Evolutionary conservation across 495 filamentous ascomycete genomes (phyloP).

Genomic region (Entonaema liquescens): DNA sequence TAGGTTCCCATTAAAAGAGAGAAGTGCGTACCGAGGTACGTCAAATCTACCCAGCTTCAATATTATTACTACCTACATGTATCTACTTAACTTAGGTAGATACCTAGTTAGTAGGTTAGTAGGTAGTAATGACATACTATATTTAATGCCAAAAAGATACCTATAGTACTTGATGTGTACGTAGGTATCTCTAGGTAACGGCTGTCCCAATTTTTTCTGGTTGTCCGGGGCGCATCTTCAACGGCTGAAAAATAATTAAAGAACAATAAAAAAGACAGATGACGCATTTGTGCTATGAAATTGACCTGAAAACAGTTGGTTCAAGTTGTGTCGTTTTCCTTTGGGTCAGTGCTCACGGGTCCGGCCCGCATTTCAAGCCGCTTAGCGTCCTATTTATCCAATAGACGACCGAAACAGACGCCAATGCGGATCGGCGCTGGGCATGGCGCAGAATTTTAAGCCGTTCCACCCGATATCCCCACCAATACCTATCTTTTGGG

Average conservation of each 20-base stretch:
- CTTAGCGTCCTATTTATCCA: conserved; percentile 17
- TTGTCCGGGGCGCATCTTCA: not conserved
- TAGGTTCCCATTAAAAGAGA: no score
- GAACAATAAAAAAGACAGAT: conserved; percentile 23
- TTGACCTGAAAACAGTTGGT: conserved; percentile 20
- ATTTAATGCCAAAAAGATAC: no score
- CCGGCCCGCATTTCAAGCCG: conserved; percentile 21
- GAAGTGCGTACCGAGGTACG: no score
- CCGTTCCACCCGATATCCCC: conserved; percentile 27
- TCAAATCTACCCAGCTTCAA: not conserved
- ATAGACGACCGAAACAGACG: conserved; percentile 16
- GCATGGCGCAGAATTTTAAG: conserved; percentile 9
- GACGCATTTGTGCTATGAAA: conserved; percentile 22
- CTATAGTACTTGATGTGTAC: not conserved
- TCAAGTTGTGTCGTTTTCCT: not conserved
- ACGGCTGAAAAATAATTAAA: conserved; percentile 9
- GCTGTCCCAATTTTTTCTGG: not conserved
- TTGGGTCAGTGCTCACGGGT: conserved; percentile 8
- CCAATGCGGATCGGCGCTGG: conserved; percentile 22
- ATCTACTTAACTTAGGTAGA: no score
- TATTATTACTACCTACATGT: no score
- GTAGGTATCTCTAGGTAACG: not conserved
- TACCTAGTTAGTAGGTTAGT: no score
- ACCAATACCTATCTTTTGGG: conserved; percentile 5
- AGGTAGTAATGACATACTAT: no score